Evolutionary conservation across 176 grass and related monocot species (phyloP).

Genomic region (Oryza punctata): DNA sequence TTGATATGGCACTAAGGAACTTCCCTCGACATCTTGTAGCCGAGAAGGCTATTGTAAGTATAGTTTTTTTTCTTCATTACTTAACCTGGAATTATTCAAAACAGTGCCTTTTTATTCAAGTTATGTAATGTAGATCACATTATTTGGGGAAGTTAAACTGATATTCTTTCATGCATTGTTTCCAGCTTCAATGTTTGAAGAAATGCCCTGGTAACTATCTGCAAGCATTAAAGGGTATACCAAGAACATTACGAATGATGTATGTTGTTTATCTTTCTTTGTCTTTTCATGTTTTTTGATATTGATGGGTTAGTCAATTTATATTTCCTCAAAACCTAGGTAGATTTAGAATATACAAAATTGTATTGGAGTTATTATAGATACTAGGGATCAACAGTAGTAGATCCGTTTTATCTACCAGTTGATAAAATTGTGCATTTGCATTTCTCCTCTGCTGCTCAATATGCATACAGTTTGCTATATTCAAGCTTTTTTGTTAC

Average conservation of each 20-base stretch:
- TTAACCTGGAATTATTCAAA: slow-evolving; percentile 11
- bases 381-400: neutral
- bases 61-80: slow-evolving; percentile 23
- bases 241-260: slow-evolving; percentile 98
- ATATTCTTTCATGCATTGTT: slow-evolving; percentile 30
- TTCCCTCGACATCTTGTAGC: slow-evolving; percentile 82
- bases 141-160: slow-evolving; percentile 19
- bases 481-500: neutral
- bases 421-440: slow-evolving; percentile 1
- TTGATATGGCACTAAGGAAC: slow-evolving; percentile 79
- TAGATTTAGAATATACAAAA: slow-evolving; percentile 3
- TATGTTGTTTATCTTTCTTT: slow-evolving; percentile 48
- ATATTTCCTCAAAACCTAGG: slow-evolving; percentile 17
- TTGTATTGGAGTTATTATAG: neutral
- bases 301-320: neutral
- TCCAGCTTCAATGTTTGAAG: slow-evolving; percentile 95
- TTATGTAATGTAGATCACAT: neutral
- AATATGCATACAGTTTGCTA: neutral
- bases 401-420: neutral
- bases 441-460: neutral
- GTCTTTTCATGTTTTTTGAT: slow-evolving; percentile 4
- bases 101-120: neutral
- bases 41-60: slow-evolving; percentile 91
- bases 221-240: slow-evolving; percentile 92
- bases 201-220: slow-evolving; percentile 97